A percentile compares a stretch with the other conserved stretches of the same genome.
Evolutionary conservation across 2,329 filamentous ascomycete species (phyloP).

Genomic region (Berkeleyomyces basicola): DNA sequence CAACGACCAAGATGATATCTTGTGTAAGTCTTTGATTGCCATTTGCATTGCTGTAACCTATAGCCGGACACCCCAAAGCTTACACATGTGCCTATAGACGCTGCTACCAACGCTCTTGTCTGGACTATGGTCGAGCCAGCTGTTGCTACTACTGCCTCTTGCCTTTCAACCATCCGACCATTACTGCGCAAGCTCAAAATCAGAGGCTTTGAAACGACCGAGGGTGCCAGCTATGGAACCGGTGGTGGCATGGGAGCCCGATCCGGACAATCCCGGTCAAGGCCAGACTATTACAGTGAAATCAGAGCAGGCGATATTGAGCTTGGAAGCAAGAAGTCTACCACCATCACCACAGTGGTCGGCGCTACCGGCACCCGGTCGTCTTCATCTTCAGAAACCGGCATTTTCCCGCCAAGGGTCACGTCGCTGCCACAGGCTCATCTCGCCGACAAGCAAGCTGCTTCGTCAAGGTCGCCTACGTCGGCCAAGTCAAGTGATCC

Average conservation of each 20-base stretch:
- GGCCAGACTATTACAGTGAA: slow-evolving; percentile 5
- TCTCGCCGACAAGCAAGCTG: not conserved
- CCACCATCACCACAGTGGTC: slow-evolving; percentile 4
- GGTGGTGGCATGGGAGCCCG: slow-evolving; percentile 13
- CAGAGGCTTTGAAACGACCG: slow-evolving; percentile 26
- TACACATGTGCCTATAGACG: slow-evolving; percentile 18
- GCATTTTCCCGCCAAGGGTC: not conserved
- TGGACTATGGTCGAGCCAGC: slow-evolving; percentile 42
- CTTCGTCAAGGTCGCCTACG: not conserved
- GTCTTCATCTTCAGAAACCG: slow-evolving; percentile 7
- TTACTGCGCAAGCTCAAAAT: slow-evolving; percentile 33
- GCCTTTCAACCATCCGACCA: slow-evolving; percentile 37
- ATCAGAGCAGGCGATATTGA: slow-evolving; percentile 6
- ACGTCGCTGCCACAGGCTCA: not conserved
- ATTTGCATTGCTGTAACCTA: not conserved
- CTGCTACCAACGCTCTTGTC: slow-evolving; percentile 34
- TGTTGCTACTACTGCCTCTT: slow-evolving; percentile 37
- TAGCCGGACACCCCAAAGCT: not conserved
- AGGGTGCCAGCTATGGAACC: slow-evolving; percentile 3
- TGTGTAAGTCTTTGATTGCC: slow-evolving; percentile 25
- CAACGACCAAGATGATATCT: slow-evolving; percentile 28
- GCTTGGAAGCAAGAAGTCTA: slow-evolving; percentile 9
- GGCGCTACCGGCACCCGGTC: slow-evolving; percentile 10
- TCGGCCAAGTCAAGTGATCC: not conserved
- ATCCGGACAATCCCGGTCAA: slow-evolving; percentile 19